phyloP scores from a whole-genome alignment of 371 early-diverging fungal genomes.

The Rhizopus sp. region DNA sequence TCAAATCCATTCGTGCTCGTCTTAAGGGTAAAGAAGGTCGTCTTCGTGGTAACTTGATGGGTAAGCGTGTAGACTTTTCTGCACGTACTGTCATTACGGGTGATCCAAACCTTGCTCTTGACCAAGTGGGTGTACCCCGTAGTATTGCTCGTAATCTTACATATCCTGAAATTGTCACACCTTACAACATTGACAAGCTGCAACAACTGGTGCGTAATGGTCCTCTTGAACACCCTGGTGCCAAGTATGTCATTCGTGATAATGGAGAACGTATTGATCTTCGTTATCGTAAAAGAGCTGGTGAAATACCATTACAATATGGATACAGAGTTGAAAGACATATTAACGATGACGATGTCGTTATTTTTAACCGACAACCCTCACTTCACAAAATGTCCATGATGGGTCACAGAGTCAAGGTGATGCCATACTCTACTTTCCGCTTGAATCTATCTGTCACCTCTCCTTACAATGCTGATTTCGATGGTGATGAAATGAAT shows the following conservation, averaged over 20 bases:
- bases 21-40: conserved; percentile 99
- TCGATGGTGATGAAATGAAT: conserved; percentile 99
- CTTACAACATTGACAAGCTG: conserved; percentile 95
- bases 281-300: conserved; percentile 86
- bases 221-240: conserved; percentile 98
- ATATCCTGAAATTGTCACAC: conserved; percentile 98
- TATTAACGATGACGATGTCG: conserved; percentile 95
- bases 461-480: conserved; percentile 99
- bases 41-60: conserved; percentile 99
- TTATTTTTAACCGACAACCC: conserved; percentile 99
- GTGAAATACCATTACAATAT: conserved; percentile 88
- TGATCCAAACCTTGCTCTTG: conserved; percentile 97
- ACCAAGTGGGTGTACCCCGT: conserved; percentile 99
- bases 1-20: conserved; percentile 97
- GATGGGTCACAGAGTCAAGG: conserved; percentile 99
- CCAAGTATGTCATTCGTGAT: conserved; percentile 97
- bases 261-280: conserved; percentile 98
- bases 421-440: conserved; percentile 99
- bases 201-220: conserved; percentile 95
- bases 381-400: conserved; percentile 99
- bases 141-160: conserved; percentile 98
- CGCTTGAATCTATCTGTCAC: conserved; percentile 98
- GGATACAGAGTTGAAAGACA: conserved; percentile 99
- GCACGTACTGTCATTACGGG: conserved; percentile 99
- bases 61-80: conserved; percentile 99